phyloP scores from a whole-genome alignment of 345 rosid species.

The Brassica nigra region DNA sequence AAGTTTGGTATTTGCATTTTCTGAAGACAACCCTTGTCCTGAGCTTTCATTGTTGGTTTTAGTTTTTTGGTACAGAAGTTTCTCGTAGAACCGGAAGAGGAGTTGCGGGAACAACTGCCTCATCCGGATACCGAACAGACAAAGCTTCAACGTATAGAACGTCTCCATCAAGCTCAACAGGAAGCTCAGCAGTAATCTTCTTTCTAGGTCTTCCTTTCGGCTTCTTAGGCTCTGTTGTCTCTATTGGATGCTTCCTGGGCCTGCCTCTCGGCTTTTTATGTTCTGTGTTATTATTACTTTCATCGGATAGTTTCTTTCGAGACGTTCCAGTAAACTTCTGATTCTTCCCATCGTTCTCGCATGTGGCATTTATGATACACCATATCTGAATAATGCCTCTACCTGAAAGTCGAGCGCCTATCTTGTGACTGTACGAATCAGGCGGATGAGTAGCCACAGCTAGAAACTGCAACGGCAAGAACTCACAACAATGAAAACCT shows the following conservation, averaged over 20 bases:
- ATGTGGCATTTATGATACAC: constrained; percentile 57
- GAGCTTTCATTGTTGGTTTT: constrained; percentile 30
- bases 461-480: constrained; percentile 56
- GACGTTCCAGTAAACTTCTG: not conserved
- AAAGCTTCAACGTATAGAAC: constrained; percentile 48
- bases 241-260: constrained; percentile 52
- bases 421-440: constrained; percentile 71
- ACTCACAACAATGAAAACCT: constrained; percentile 13
- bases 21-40: constrained; percentile 30
- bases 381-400: constrained; percentile 89
- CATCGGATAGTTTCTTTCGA: constrained; percentile 1
- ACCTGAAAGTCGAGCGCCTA: constrained; percentile 69
- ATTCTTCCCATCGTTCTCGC: constrained; percentile 33
- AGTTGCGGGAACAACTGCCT: constrained; percentile 45
- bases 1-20: constrained; percentile 40
- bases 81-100: constrained; percentile 37
- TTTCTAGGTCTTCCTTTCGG: constrained; percentile 43
- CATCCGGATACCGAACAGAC: constrained; percentile 53
- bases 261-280: constrained; percentile 56
- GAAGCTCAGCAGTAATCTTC: constrained; percentile 37
- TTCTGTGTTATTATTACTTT: constrained; percentile 13
- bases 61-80: constrained; percentile 32
- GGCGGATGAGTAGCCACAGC: constrained; percentile 93
- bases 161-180: constrained; percentile 38
- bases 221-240: constrained; percentile 34